These are phyloP conservation scores for Trichosporon asahii DNA, from an alignment of 1,284 basidiomycete genomes.

Conservation along the genomic window DNA sequence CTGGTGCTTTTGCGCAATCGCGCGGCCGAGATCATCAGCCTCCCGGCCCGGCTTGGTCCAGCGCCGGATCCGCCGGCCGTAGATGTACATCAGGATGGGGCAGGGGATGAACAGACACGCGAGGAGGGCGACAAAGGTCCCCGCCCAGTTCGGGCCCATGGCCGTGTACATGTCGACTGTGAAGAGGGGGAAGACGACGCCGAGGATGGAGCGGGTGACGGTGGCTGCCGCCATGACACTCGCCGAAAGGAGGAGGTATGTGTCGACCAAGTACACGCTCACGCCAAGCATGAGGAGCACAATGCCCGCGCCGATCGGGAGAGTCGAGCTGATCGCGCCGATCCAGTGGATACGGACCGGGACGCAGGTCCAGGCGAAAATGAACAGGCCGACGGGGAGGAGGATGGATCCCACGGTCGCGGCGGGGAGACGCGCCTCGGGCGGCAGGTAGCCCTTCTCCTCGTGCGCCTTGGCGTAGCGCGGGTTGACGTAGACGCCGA, in stretches of 20 bases:
- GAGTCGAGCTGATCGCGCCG: slow-evolving; percentile 60
- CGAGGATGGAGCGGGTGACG: slow-evolving; percentile 62
- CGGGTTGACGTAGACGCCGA: slow-evolving; percentile 47
- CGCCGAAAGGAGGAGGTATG: slow-evolving; percentile 55
- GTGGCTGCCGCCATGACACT: slow-evolving; percentile 66
- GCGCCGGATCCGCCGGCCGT: slow-evolving; percentile 29
- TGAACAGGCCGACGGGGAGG: slow-evolving; percentile 52
- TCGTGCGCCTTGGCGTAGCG: slow-evolving; percentile 26
- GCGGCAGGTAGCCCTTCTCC: slow-evolving; percentile 27
- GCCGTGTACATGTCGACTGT: slow-evolving; percentile 58
- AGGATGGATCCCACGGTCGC: slow-evolving; percentile 60
- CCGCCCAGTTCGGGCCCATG: slow-evolving; percentile 62
- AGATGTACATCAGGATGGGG: slow-evolving; percentile 31
- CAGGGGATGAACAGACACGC: slow-evolving; percentile 27
- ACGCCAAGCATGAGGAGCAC: slow-evolving; percentile 37
- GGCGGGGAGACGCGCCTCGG: slow-evolving; percentile 60
- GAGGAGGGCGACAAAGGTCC: slow-evolving; percentile 35
- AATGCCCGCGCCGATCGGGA: slow-evolving; percentile 58
- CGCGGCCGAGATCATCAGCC: slow-evolving; percentile 30
- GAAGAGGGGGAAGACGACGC: slow-evolving; percentile 60
- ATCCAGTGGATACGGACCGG: slow-evolving; percentile 60
- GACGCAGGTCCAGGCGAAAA: slow-evolving; percentile 57
- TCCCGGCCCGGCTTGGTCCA: slow-evolving; percentile 30
- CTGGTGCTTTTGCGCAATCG: slow-evolving; percentile 26
- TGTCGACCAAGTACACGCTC: slow-evolving; percentile 60